Base-by-base conservation (phyloP, 2,329 filamentous ascomycete genomes). In the Aaosphaeria arxii region DNA sequence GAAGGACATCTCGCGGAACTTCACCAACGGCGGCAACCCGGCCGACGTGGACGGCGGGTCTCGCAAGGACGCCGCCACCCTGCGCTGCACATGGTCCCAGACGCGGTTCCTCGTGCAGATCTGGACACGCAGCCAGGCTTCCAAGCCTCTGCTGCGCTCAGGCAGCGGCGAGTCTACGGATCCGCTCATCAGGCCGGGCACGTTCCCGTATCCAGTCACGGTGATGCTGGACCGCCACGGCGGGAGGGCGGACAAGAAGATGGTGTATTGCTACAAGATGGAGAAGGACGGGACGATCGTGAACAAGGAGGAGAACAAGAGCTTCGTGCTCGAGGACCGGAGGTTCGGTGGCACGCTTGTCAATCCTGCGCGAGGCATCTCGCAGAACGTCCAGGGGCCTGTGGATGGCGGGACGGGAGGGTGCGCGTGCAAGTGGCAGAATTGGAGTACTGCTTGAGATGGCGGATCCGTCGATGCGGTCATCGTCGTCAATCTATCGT, bases 41-140 rank as follows among this genome's bases (percentile, higher is more conserved):
- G 71, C 71, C n/a, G 77, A 81, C 51, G 51, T 63, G 6, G 67
- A 79, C 42, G 81, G 81, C 30, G 81, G 80, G 1, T 71, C 74
- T 2, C 66, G 66, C 6, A 69, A 75, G 49, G 63, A 70, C 4
- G 66, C 74, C 28, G 78, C 80, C 3, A 70, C 64, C 2, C 63
- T 75, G 5, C 71, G 77, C 30, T 83, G 81, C 58, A 84, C 82
- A 3, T 86, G 80, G 73, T 70, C 80, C 0, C 76, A 85, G 53
- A 86, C 83, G 1, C 75, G 83, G 3, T 79, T 85, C 55, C 71
- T 79, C 5, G 77, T 86, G 1, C 78, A 82, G 54, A 84, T 86
- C 45, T 86, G 81, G 81, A 86, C 83, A 0, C 61, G 60, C 31
- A 76, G 73, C 43, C 64, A 73, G 7, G 64, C 59, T 1, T 69